Percentiles rank a stretch among this genome's conserved stretches.
Evolutionary conservation across 176 grass and related monocot genomes (phyloP).

Genomic region (Poa pratensis): DNA sequence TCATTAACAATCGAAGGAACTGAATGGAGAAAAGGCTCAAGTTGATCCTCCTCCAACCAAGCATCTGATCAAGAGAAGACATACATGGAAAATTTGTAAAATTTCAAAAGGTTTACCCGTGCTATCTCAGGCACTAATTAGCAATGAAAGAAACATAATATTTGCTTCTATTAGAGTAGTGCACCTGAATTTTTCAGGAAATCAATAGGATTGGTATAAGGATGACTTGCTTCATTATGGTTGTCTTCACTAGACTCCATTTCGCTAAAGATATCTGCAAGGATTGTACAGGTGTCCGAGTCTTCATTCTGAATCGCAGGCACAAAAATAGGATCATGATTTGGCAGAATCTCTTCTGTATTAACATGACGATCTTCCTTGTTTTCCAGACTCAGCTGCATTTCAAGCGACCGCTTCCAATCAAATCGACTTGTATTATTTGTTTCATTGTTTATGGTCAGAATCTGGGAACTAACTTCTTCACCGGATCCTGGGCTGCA

Average conservation of each 20-base stretch:
- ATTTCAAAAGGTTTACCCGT: conserved; percentile 4
- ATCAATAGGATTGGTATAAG: conserved; percentile 49
- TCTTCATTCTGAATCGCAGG: conserved; percentile 46
- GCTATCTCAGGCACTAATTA: conserved; percentile 31
- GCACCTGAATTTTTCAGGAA: conserved; percentile 74
- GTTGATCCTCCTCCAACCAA: conserved; percentile 74
- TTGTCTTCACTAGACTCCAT: conserved; percentile 38
- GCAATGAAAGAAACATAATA: conserved; percentile 22
- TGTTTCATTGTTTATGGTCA: conserved; percentile 39
- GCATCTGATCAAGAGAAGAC: conserved; percentile 48
- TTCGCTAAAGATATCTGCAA: conserved; percentile 44
- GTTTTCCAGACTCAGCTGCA: conserved; percentile 60
- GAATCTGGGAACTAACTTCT: conserved; percentile 78
- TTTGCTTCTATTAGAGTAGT: conserved; percentile 15
- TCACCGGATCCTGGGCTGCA: conserved; percentile 62
- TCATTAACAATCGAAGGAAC: conserved; percentile 42
- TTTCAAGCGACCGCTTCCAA: conserved; percentile 50
- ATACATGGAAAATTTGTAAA: conserved; percentile 18
- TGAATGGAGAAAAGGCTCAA: conserved; percentile 49
- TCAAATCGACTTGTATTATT: conserved; percentile 42
- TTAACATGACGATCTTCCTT: conserved; percentile 37
- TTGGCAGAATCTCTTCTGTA: conserved; percentile 9
- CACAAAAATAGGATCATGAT: conserved; percentile 28
- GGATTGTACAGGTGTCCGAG: conserved; percentile 26
- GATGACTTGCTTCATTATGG: conserved; percentile 34